phyloP scores from a whole-genome alignment of 768 basidiomycete genomes.

The Lentinula detonsa region DNA sequence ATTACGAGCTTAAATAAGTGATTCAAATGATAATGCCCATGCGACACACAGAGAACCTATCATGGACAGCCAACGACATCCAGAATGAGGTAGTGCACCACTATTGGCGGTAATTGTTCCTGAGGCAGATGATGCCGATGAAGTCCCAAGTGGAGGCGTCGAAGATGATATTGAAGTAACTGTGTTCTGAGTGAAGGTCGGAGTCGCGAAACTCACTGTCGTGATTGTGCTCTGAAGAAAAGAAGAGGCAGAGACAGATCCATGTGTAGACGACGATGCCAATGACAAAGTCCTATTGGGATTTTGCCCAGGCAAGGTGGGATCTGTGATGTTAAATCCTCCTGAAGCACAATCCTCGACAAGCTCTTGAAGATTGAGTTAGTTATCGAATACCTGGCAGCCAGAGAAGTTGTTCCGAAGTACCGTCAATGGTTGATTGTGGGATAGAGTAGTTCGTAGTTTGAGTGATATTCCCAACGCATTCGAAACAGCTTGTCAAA shows the following conservation, averaged over 20 bases:
- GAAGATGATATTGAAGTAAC: background rate
- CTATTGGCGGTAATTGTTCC: background rate
- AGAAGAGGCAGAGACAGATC: background rate
- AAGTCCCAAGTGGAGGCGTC: background rate
- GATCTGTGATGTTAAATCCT: conserved; percentile 3
- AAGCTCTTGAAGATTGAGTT: background rate
- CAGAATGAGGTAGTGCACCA: background rate
- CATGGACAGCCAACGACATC: background rate
- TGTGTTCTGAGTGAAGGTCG: background rate
- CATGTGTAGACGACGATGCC: background rate
- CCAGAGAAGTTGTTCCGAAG: background rate
- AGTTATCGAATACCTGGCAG: background rate
- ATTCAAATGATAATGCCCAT: background rate
- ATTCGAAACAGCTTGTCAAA: background rate
- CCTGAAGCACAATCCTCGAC: background rate
- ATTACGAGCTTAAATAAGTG: too few species aligned
- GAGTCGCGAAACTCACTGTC: background rate
- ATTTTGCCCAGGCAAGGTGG: conserved; percentile 5
- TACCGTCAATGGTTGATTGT: background rate
- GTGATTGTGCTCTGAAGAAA: background rate
- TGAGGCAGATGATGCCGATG: background rate
- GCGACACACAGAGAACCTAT: background rate
- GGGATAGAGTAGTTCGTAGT: background rate
- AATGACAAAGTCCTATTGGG: background rate
- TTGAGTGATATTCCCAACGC: background rate